Conservation (phyloP, 225 moss, liverwort and hornwort genomes). For the Rhytidiadelphus loreus region DNA sequence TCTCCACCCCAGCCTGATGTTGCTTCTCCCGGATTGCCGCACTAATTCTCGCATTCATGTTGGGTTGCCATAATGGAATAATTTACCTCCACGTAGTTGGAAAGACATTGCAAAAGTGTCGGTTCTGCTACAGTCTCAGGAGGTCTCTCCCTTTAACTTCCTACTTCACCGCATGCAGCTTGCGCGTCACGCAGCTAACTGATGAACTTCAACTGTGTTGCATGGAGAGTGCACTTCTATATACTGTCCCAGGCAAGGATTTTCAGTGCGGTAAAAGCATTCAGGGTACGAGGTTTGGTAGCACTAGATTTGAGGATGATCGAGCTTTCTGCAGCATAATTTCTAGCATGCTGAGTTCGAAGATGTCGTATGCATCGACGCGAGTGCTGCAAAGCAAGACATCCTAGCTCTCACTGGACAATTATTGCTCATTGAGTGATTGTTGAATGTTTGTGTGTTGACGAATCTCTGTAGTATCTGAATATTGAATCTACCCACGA, state of each 20-base stretch:
- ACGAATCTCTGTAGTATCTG: neutral
- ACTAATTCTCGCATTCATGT: constrained; percentile 2
- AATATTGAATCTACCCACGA: neutral
- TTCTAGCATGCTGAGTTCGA: neutral
- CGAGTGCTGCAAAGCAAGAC: neutral
- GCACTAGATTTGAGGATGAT: neutral
- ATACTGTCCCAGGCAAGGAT: neutral
- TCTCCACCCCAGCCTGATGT: neutral
- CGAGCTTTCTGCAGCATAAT: neutral
- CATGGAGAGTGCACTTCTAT: neutral
- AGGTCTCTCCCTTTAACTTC: neutral
- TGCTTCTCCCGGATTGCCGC: constrained; percentile 4
- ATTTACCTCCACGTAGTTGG: neutral
- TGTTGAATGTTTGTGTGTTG: neutral
- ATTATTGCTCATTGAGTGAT: neutral
- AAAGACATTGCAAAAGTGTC: neutral
- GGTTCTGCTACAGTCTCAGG: neutral
- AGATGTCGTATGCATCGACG: neutral
- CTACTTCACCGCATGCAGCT: neutral
- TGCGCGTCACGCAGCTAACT: neutral
- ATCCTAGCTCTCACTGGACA: neutral
- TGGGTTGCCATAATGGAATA: constrained; percentile 4
- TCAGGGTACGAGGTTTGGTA: neutral
- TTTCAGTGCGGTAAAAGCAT: neutral
- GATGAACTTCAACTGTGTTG: no score